Conservation (phyloP, 805 yeast genomes). For the Kuraishia capsulata region DNA sequence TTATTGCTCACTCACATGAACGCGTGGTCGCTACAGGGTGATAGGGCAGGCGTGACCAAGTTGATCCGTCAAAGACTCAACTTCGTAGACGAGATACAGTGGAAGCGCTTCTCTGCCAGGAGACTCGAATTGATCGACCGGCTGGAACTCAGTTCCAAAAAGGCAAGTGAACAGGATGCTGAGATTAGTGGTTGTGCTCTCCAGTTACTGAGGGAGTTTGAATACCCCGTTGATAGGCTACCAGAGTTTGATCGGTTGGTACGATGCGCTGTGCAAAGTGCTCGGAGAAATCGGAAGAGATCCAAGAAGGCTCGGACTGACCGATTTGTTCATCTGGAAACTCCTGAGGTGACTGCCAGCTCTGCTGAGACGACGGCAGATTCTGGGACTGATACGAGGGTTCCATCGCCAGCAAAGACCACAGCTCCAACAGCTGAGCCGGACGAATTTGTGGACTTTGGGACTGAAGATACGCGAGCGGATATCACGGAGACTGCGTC, state of each 20-base stretch:
- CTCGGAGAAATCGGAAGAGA: slow-evolving; percentile 76
- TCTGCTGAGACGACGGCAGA: not conserved
- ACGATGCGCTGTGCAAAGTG: slow-evolving; percentile 89
- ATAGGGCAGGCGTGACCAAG: slow-evolving; percentile 3
- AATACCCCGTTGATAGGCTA: slow-evolving; percentile 47
- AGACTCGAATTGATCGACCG: slow-evolving; percentile 83
- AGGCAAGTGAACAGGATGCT: slow-evolving; percentile 89
- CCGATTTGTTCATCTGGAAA: slow-evolving; percentile 1
- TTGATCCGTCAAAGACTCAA: slow-evolving; percentile 50
- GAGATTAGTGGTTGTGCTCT: slow-evolving; percentile 74
- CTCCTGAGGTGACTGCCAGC: not conserved
- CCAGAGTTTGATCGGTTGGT: slow-evolving; percentile 84
- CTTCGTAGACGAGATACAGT: slow-evolving; percentile 71
- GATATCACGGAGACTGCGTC: slow-evolving; percentile 23
- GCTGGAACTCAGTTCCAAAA: slow-evolving; percentile 44
- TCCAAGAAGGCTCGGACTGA: slow-evolving; percentile 29
- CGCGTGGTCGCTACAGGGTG: not conserved
- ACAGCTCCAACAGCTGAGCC: too few species aligned
- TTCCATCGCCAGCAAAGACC: too few species aligned
- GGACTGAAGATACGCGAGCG: not conserved
- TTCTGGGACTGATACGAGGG: not conserved
- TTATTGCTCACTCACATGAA: too few species aligned
- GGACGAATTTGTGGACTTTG: not conserved
- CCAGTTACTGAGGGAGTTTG: slow-evolving; percentile 68
- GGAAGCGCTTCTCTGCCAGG: slow-evolving; percentile 90